Percentiles rank a stretch among this genome's conserved stretches.
These are phyloP conservation scores for Thalassiosira mediterranea DNA, from an alignment of 352 stramenopile species.

Conservation along the genomic window DNA sequence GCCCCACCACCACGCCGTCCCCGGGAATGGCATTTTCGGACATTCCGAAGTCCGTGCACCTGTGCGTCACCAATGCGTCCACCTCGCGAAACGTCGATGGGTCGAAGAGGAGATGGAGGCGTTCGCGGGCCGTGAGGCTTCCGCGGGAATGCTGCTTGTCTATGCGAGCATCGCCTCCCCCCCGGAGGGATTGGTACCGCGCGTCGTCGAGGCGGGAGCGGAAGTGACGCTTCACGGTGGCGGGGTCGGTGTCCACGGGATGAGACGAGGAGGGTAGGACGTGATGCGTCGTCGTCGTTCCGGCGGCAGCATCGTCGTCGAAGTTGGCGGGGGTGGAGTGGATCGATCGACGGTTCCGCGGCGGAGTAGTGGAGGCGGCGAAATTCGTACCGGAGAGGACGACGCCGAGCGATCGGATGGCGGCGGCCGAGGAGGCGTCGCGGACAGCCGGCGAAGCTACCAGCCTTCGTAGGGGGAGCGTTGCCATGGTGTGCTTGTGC, in stretches of 20 bases:
- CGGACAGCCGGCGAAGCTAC: no score
- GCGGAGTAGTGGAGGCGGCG: no score
- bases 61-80: conserved; percentile 95
- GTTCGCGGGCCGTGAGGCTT: conserved; percentile 96
- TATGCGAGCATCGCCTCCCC: conserved; percentile 87
- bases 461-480: no score
- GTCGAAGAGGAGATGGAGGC: conserved; percentile 95
- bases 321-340: conserved; percentile 3
- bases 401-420: no score
- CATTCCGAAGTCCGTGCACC: conserved; percentile 98
- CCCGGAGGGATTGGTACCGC: conserved; percentile 85
- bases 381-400: no score
- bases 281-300: conserved; percentile 14
- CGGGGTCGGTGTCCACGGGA: conserved; percentile 49
- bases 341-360: neutral
- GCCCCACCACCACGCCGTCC: conserved; percentile 95
- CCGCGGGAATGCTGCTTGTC: conserved; percentile 93
- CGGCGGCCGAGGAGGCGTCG: no score
- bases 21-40: conserved; percentile 88
- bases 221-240: conserved; percentile 72
- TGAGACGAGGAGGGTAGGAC: conserved; percentile 15
- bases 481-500: no score
- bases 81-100: conserved; percentile 93
- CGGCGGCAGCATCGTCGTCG: conserved; percentile 3
- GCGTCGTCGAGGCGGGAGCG: conserved; percentile 51